Base-by-base conservation (phyloP, 2,329 filamentous ascomycete genomes). In the Cladophialophora exuberans region DNA sequence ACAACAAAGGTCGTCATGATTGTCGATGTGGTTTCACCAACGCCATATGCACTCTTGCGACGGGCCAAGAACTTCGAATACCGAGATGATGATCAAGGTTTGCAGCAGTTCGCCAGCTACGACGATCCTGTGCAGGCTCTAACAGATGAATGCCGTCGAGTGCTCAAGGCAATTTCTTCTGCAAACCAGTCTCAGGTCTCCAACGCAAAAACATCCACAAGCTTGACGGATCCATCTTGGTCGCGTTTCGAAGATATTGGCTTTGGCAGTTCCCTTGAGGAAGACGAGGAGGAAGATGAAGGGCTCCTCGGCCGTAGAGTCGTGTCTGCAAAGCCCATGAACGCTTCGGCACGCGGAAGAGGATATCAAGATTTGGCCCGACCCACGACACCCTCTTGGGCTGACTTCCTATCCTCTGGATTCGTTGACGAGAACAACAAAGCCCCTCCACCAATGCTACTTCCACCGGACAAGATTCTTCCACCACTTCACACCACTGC, bases 311-410 rank as follows among this genome's bases (percentile, higher is more conserved):
- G 61, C 13, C 2, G 70, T 68, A 18, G 71, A 72, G 20, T 49
- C 6, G 41, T 53, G 25, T 49, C 45, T 22, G 50, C 42, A 13
- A 55, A 42, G 36, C 47, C 54, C 13, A 9, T 54, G 33, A 47
- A 35, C 20, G 39, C 54, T 20, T 52, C 58, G 11, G 38, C 43
- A 36, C 47, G 50, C 18, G 69, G 70, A 15, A 68, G 72, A 47
- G 52, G 53, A 5, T 57, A 52, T 47, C 41, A 80, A 38, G 83
- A 87, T 54, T 73, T 88, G 41, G 90, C 83, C 30, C 83, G 94
- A 54, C 94, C 94, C 1, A 97, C 91, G 0, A 99, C 94, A 1
- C 94, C 94, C 1, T 97, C 94, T 0, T 99, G 94, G 94, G 94
- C 94, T 2, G 94, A 99, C 70, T 99, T 99, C 70, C 80, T 99